phyloP scores from a whole-genome alignment of 2,329 filamentous ascomycete species.

The Ophiocordyceps camponoti-floridani region DNA sequence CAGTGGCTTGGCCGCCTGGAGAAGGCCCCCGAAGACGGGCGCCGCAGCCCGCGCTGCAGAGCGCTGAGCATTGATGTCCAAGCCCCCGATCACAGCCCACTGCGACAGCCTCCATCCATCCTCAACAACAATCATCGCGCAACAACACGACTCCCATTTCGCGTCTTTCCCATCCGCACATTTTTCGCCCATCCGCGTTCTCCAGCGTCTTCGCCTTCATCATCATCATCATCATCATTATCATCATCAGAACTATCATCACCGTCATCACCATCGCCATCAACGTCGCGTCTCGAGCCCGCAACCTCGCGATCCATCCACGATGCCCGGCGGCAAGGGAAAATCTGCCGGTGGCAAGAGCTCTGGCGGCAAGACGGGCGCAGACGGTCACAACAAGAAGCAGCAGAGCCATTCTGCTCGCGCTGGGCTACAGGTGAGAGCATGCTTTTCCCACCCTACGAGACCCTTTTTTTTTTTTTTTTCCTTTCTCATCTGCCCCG shows the following conservation, averaged over 20 bases:
- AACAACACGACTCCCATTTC: background rate
- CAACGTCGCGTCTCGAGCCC: background rate
- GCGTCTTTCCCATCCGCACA: background rate
- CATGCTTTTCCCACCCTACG: slow-evolving; percentile 1
- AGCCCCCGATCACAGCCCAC: background rate
- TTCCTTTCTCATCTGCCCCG: background rate
- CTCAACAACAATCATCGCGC: background rate
- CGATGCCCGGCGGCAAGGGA: slow-evolving; percentile 80
- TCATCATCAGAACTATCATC: background rate
- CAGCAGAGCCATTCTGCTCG: slow-evolving; percentile 91
- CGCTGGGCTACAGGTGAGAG: slow-evolving; percentile 75
- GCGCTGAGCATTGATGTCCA: background rate
- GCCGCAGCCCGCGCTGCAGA: background rate
- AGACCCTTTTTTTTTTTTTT: background rate
- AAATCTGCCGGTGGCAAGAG: slow-evolving; percentile 82
- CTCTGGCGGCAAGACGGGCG: slow-evolving; percentile 56
- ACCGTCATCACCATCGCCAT: slow-evolving; percentile 1
- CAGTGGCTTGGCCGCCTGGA: background rate
- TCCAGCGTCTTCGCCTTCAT: too few species aligned
- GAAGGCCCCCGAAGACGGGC: too few species aligned
- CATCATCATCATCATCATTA: too few species aligned
- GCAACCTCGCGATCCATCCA: background rate
- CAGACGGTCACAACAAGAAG: slow-evolving; percentile 61
- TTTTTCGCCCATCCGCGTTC: too few species aligned
- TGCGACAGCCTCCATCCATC: background rate